Evolutionary conservation across 2,329 filamentous ascomycete genomes (phyloP), one percentile per base, ranked within the genome.

Genomic region (Colletotrichum australisinense): DNA sequence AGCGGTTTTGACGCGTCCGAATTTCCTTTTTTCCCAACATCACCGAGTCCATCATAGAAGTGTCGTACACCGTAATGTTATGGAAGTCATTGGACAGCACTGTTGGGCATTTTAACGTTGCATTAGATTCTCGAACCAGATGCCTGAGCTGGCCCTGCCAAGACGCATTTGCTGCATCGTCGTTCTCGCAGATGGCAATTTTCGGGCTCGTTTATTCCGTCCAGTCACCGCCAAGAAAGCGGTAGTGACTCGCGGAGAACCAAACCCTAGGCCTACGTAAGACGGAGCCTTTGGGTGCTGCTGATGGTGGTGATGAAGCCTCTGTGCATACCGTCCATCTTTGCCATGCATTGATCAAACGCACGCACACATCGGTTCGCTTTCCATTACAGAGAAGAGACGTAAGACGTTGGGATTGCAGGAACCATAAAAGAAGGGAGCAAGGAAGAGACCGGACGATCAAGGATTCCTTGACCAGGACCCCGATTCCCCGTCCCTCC

Each of bases 401-500:
- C 60, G 59, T 35, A 73, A 66, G 46, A 73, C 56, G 60, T 70
- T 73, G 67, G 71, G 71, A 62, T 73, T 49, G 67, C 65, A 70
- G 55, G 60, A 30, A 62, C 26, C n/a, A 42, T 42, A 71, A 49
- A n/a, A 49, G 49, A 52, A 58, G 63, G 63, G 49, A 22, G 30
- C 53, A 49, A 30, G 42, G 49, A 67, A 67, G 19, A 73, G 42
- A 73, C 71, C 38, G 49, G 71, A 73, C 57, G 71, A 71, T 55
- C 67, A 71, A 57, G 71, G 67, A 69, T 22, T 62, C 71, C 71
- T 24, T 38, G 49, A 56, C 59, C 56, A 65, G 35, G 55, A 35
- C 38, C 30, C 38, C 38, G 38, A 19, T 14, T 42, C 38, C 38
- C 60, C 57, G n/a, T 56, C 49, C 58, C 52, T 58, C 32, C 32